Evolutionary conservation across 768 basidiomycete species (phyloP), one percentile per base, ranked within the genome.

Genomic region (Lactarius vividus): DNA sequence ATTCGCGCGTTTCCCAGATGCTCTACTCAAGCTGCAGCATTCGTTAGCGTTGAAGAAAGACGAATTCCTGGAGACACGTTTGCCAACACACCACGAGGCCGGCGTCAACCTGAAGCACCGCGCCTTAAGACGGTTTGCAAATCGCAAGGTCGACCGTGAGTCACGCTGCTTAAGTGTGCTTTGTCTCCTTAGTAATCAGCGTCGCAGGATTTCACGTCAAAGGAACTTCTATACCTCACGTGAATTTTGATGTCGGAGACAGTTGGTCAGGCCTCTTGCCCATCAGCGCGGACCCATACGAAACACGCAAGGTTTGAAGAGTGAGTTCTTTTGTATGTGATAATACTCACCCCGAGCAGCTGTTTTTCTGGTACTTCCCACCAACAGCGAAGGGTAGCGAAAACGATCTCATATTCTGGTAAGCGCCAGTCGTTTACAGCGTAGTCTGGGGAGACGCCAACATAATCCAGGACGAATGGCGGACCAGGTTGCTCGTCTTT

Each of bases 311-410:
- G 69, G 69, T 62, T 31, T n/a, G 56, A 42, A 29, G 29, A 11
- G 7, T 52, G n/a, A n/a, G 33, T 20, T 52, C 16, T 28, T 23
- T 35, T 4, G 20, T 39, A 42, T 57, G 28, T 13, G 29, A 9
- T 46, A 13, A 52, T 28, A 8, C 16, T 52, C 29, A 66, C 0
- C 11, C 31, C 40, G 23, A 3, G 16, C 40, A 70, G 69, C 57
- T 70, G 5, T 70, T 68, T 52, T 70, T 70, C 44, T 70, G 69
- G 69, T 70, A 69, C 35, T 70, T 59, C 35, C 69, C 69, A 16
- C 67, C 69, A 20, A 62, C 33, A 3, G 11, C 15, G 9, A 61
- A 68, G 29, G 69, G 69, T 4, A 70, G 42, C 46, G 46, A 60
- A 56, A 61, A 65, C 9, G 69, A 70, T 53, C 39, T 70, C 29